Conservation (phyloP, 306 rosid genomes). For the Castanea sativa region DNA sequence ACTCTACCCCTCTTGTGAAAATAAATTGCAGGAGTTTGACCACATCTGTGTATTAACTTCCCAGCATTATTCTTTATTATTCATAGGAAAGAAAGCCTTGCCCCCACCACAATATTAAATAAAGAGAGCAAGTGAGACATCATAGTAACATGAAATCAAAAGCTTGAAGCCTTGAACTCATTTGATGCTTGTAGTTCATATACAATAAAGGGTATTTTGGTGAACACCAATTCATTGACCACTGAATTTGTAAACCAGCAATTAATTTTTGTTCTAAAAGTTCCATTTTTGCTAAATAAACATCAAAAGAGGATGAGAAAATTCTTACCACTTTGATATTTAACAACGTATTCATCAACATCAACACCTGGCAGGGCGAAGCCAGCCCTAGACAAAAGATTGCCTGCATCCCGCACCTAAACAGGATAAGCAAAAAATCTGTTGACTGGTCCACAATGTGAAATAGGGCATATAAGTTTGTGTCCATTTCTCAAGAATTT, state of each 20-base stretch:
- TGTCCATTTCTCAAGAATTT: background rate
- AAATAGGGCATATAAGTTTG: background rate
- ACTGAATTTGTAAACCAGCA: background rate
- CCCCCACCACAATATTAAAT: background rate
- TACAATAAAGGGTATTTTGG: background rate
- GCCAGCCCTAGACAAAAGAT: constrained; percentile 96
- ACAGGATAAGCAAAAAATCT: constrained; percentile 11
- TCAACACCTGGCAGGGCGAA: constrained; percentile 92
- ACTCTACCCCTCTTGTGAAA: background rate
- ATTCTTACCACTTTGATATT: constrained; percentile 80
- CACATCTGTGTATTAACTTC: background rate
- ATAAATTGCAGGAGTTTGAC: background rate
- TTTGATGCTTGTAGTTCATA: background rate
- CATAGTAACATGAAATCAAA: background rate
- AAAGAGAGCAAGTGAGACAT: background rate
- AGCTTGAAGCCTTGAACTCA: background rate
- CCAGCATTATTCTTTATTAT: background rate
- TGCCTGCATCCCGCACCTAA: constrained; percentile 97
- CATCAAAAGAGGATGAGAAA: constrained; percentile 3
- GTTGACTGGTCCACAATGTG: constrained; percentile 15
- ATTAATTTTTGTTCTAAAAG: background rate
- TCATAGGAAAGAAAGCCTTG: background rate
- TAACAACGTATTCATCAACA: constrained; percentile 79
- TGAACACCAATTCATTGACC: background rate
- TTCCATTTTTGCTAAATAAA: background rate